phyloP scores from a whole-genome alignment of 2,329 filamentous ascomycete species.

The Ceratocystis huliohia region DNA sequence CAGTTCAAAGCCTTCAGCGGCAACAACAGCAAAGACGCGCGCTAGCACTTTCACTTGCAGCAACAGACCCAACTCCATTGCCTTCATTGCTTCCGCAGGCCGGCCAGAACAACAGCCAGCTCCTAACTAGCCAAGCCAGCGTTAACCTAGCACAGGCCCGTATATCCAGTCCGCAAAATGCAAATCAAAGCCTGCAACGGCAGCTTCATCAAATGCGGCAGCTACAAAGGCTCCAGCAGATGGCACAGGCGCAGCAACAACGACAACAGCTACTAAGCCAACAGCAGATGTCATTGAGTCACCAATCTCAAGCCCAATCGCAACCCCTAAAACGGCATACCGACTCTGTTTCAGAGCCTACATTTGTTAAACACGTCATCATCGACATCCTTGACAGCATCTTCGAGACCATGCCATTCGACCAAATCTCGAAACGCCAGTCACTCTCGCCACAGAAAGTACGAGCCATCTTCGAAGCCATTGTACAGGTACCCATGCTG shows the following conservation, averaged over 20 bases:
- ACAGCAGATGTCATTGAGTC: not conserved
- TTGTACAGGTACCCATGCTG: conserved; percentile 37
- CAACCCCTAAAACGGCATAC: not conserved
- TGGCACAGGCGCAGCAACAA: not conserved
- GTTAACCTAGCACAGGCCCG: not conserved
- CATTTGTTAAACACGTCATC: conserved; percentile 30
- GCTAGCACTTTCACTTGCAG: not conserved
- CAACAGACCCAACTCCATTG: not conserved
- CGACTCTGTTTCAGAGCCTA: not conserved
- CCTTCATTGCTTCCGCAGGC: not conserved
- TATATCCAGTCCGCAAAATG: not conserved
- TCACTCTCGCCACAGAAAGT: conserved; percentile 33
- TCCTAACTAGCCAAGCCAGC: not conserved
- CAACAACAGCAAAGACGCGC: not conserved
- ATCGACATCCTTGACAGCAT: conserved; percentile 40
- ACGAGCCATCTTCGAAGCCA: conserved; percentile 35
- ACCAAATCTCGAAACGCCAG: conserved; percentile 35
- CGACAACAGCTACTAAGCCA: not conserved
- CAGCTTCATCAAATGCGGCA: not conserved
- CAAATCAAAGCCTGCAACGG: not conserved
- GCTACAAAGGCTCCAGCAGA: not conserved
- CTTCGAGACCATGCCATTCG: conserved; percentile 35
- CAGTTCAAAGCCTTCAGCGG: not conserved
- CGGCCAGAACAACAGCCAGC: not conserved
- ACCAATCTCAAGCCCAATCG: not conserved